Base-by-base conservation (phyloP, 1,139 yeast species). In the Pichia sp. region DNA sequence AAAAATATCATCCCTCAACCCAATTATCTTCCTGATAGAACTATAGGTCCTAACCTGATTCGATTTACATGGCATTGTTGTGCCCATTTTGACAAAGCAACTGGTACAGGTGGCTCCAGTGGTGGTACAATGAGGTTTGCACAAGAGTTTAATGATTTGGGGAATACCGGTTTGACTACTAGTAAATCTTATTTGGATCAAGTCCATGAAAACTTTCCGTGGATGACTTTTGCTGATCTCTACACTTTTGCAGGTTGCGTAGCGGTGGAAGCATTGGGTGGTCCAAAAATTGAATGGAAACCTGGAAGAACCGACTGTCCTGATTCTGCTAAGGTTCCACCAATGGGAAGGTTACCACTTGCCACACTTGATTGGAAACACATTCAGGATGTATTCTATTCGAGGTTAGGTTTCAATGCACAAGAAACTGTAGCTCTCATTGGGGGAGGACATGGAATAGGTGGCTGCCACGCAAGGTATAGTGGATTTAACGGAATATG, bases 21-120 rank as follows among this genome's bases (percentile, higher is more conserved):
- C 6, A 59, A 57, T 10, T 79, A 78, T 63, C 85, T 82, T 58
- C 58, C 60, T 4, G 88, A 83, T 62, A 86, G 87, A 1, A 78
- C 85, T 2, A 68, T 78, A 41, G 88, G 85, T 1, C 88, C 89
- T 8, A 73, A 82, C 13, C 68, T 83, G 46, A 76, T 83, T 22
- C 73, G 88, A 46, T 72, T 84, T 41, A 80, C 87, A 2, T 83
- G 89, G 89, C 88, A 83, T 63, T 80, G 86, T 46, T 78, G 84
- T 58, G 88, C 87, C 3, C 83, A 87, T 21, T 83, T 74, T 65
- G 85, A 83, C 61, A 70, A 69, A 55, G 65, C 61, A 12, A 65
- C 78, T 4, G 77, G 77, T 10, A 79, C 82, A 3, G 89, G 88
- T 3, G 88, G 88, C 1, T 80, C 86, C 13, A 81, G 82, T 61